Base-by-base conservation (phyloP, 108 stramenopile genomes). In the Mediolabrus comicus region DNA sequence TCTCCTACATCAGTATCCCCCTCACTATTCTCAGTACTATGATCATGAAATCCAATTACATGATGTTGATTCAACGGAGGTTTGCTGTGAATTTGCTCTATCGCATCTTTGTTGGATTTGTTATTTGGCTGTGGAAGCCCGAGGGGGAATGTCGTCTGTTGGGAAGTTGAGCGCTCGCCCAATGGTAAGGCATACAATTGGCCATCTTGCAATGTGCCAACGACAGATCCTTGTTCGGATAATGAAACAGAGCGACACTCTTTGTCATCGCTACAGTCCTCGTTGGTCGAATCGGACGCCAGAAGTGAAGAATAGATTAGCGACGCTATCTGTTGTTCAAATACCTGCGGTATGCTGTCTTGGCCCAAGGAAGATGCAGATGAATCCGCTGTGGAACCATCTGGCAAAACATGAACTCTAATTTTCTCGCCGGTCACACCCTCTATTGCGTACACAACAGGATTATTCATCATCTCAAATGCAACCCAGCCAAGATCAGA, bases 121-220 rank as follows among this genome's bases (percentile, higher is more conserved):
- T 30, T 49, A 17, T 71, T 62, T 14, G 69, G 68, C 28, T 69
- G 71, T 3, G 65, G 70, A 30, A 77, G 80, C 25, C 62, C 76
- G 46, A 74, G 67, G 25, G 56, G 77, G 31, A 38, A 34, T 65
- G 57, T 34, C 30, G 72, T 24, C 51, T 73, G n/a, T n/a, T n/a
- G 58, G 34, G 39, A 38, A n/a, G 72, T 61, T 57, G 39, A 28
- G 41, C 58, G 81, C 62, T 31, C 67, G 9, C 87, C 85, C 24
- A 91, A 49, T 17, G 88, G 90, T 60, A 94, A 71, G 16, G 92
- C 90, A 66, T 84, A 94, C 1, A 94, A 73, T 35, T 94, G 85
- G 5, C 92, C 92, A 81, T 65, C 83, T 16, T 80, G 52, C 39
- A 91, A 57, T 0, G 86, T 65, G 25, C 87, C 87, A 49, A 94